Evolutionary conservation across 139 green algal species (phyloP).

Genomic region (Medakamo hakoo): DNA sequence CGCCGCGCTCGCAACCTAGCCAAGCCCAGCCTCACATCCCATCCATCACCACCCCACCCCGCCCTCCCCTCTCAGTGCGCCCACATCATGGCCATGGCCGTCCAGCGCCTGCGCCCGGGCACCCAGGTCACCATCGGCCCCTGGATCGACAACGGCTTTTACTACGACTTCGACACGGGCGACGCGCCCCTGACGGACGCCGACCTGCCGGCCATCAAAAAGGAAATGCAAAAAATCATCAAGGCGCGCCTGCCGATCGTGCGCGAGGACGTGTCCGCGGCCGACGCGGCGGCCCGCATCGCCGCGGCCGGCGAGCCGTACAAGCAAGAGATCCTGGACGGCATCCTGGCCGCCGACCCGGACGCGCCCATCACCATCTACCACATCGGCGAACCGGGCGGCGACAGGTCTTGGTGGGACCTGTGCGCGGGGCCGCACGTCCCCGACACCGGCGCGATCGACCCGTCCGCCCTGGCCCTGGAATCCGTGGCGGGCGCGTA

Average conservation of each 20-base stretch:
- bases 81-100: conserved; percentile 96
- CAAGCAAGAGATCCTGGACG: conserved; percentile 92
- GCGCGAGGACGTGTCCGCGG: conserved; percentile 52
- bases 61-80: conserved; percentile 51
- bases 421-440: conserved; percentile 92
- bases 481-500: conserved; percentile 78
- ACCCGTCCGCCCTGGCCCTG: conserved; percentile 66
- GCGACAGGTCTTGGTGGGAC: conserved; percentile 77
- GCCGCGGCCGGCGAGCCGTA: conserved; percentile 69
- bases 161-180: conserved; percentile 92
- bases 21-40: too few relatives aligned
- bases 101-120: conserved; percentile 77
- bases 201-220: conserved; percentile 85
- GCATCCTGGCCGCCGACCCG: conserved; percentile 44
- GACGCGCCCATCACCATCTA: conserved; percentile 91
- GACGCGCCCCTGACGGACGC: conserved; percentile 55
- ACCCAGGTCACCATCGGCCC: conserved; percentile 87
- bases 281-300: conserved; percentile 73
- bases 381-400: conserved; percentile 66
- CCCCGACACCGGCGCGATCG: conserved; percentile 57
- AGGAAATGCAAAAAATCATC: conserved; percentile 84
- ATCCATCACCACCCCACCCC: not conserved
- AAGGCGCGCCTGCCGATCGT: conserved; percentile 60
- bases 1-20: too few relatives aligned
- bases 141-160: conserved; percentile 95